Evolutionary conservation across 108 stramenopile genomes (phyloP).

Genomic region (Nitzschia palea): DNA sequence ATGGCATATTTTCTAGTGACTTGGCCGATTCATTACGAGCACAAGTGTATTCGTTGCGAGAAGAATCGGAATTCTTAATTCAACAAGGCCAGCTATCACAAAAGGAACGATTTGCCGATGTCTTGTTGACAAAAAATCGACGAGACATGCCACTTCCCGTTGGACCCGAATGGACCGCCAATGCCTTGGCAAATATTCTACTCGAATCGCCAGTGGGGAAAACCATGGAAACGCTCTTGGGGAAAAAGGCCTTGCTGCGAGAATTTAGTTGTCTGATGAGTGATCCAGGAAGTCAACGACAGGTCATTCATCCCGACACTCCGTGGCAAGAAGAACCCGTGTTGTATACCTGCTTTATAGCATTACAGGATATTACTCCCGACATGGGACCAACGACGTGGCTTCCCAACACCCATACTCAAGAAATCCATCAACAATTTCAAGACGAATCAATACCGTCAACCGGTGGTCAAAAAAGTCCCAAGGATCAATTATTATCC

Average conservation of each 20-base stretch:
- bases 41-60: slow-evolving; percentile 49
- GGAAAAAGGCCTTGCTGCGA: slow-evolving; percentile 56
- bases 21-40: slow-evolving; percentile 57
- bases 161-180: slow-evolving; percentile 27
- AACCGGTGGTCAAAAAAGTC: slow-evolving; percentile 14
- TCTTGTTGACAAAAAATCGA: slow-evolving; percentile 71
- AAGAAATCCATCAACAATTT: slow-evolving; percentile 54
- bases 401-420: slow-evolving; percentile 66
- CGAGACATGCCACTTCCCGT: slow-evolving; percentile 80
- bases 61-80: slow-evolving; percentile 44
- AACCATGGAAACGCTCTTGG: slow-evolving; percentile 49
- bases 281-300: slow-evolving; percentile 75
- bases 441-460: slow-evolving; percentile 34
- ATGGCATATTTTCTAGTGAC: slow-evolving; percentile 51
- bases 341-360: slow-evolving; percentile 78
- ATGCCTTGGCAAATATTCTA: slow-evolving; percentile 44
- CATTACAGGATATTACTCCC: slow-evolving; percentile 70
- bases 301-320: slow-evolving; percentile 85
- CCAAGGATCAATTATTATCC: slow-evolving; percentile 63
- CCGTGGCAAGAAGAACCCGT: slow-evolving; percentile 59
- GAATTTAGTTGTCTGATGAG: slow-evolving; percentile 73
- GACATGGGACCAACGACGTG: slow-evolving; percentile 87
- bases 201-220: slow-evolving; percentile 49
- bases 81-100: slow-evolving; percentile 30
- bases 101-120: slow-evolving; percentile 76